These are phyloP conservation scores for Crinitomyces ghanaensis DNA, from an alignment of 805 yeast species.

Conservation along the genomic window DNA sequence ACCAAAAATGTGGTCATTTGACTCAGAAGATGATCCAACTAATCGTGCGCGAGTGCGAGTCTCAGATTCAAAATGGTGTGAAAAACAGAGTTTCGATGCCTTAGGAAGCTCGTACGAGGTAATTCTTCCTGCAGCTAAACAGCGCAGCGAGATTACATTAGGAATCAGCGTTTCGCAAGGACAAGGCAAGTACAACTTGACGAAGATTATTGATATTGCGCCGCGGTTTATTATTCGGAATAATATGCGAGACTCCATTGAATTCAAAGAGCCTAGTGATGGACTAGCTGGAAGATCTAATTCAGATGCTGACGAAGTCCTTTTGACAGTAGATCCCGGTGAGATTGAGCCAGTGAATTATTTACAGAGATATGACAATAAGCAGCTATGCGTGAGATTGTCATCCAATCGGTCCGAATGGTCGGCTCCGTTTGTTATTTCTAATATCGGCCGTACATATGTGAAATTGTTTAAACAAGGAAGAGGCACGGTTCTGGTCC, in stretches of 20 bases:
- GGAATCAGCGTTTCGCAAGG: constrained; percentile 71
- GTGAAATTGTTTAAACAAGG: constrained; percentile 55
- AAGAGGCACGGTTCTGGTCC: constrained; percentile 48
- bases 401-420: constrained; percentile 48
- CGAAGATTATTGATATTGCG: constrained; percentile 66
- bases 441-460: constrained; percentile 73
- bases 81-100: constrained; percentile 74
- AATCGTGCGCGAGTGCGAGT: constrained; percentile 58
- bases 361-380: constrained; percentile 41
- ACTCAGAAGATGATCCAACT: constrained; percentile 38
- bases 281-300: constrained; percentile 60
- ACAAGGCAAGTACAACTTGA: constrained; percentile 63
- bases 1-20: constrained; percentile 84
- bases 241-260: constrained; percentile 42
- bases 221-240: constrained; percentile 77
- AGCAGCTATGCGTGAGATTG: constrained; percentile 51
- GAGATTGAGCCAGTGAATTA: constrained; percentile 32
- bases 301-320: too few relatives aligned
- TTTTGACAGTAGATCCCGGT: constrained; percentile 16
- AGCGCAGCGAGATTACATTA: constrained; percentile 47
- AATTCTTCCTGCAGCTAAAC: constrained; percentile 26
- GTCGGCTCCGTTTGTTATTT: constrained; percentile 81
- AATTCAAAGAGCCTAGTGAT: constrained; percentile 53
- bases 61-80: constrained; percentile 61
- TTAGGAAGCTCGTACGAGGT: constrained; percentile 69